Evolutionary conservation across 2,329 filamentous ascomycete genomes (phyloP), one percentile per base, ranked within the genome.

Genomic region (Cladosporium sp.): DNA sequence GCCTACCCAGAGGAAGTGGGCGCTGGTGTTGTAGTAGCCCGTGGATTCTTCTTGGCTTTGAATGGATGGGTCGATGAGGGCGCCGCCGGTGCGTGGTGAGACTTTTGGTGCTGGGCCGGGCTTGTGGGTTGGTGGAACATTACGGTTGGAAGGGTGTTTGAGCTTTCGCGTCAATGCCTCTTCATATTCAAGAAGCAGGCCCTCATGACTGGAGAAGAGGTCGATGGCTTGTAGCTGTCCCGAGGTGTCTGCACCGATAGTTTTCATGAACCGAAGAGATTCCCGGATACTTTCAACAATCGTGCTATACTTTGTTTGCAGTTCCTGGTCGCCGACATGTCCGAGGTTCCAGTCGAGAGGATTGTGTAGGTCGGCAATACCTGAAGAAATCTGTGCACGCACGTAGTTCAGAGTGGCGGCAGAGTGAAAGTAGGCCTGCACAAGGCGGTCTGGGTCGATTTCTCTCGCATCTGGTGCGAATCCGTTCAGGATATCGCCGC

Each of bases 1-100:
- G 49, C 93, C 93, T 61, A 98, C 94, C 93, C 93, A 98, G 67
- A 98, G 79, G 74, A 98, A 97, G 67, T 98, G 93, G 0, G 89
- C 88, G 4, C 89, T 95, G 0, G 92, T 97, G 70, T 95, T 86
- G 73, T 94, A 97, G 78, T 88, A 94, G 62, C 84, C 83, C 62
- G 80, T 80, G 13, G 69, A 66, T 9, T 57, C 54, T 22, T 52
- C 38, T 15, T 43, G 49, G 38, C 52, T 40, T 7, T 41, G 20
- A 30, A 55, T 51, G 18, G 55, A 43, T 13, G 41, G 15, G 42
- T 60, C 43, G 22, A 48, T 43, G 6, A 58, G 47, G 4, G 53
- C 55, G 18, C 57, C 58, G 25, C 58, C 58, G 18, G 57, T 59
- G 5, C 54, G 49, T 18, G 57, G 46, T 1, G 54, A 57, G 42